These are phyloP conservation scores for Atkinsonella hypoxylon DNA, from an alignment of 2,329 filamentous ascomycete species.

Conservation along the genomic window DNA sequence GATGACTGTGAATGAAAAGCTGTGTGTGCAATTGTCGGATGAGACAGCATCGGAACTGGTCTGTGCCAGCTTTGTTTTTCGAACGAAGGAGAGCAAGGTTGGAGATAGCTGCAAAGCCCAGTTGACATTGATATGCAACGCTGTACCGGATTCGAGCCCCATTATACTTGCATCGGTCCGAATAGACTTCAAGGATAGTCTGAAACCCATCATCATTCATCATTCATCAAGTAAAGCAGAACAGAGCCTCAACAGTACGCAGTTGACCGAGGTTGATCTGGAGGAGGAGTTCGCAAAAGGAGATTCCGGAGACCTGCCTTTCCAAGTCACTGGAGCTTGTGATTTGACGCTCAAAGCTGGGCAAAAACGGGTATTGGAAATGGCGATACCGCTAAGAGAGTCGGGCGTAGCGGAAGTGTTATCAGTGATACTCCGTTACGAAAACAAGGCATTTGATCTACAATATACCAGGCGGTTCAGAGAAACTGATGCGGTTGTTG, in stretches of 20 bases:
- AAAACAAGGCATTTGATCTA: slow-evolving; percentile 54
- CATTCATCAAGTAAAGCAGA: slow-evolving; percentile 21
- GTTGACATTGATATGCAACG: slow-evolving; percentile 43
- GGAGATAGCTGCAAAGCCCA: slow-evolving; percentile 48
- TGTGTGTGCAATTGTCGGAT: slow-evolving; percentile 38
- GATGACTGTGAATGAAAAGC: slow-evolving; percentile 30
- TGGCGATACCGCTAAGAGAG: slow-evolving; percentile 66
- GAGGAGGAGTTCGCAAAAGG: slow-evolving; percentile 15
- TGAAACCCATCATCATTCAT: slow-evolving; percentile 41
- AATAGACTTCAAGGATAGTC: slow-evolving; percentile 44
- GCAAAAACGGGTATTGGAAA: slow-evolving; percentile 56
- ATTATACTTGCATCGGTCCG: slow-evolving; percentile 38
- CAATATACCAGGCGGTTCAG: slow-evolving; percentile 49
- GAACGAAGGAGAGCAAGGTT: slow-evolving; percentile 45
- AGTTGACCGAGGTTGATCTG: slow-evolving; percentile 15
- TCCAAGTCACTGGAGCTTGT: slow-evolving; percentile 38
- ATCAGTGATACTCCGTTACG: slow-evolving; percentile 50
- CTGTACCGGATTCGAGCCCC: slow-evolving; percentile 38
- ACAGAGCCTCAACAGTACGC: slow-evolving; percentile 7
- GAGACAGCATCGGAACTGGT: slow-evolving; percentile 41
- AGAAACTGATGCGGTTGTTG: slow-evolving; percentile 26
- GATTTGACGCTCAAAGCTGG: slow-evolving; percentile 57
- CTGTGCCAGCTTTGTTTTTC: slow-evolving; percentile 44
- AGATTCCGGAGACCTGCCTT: slow-evolving; percentile 16
- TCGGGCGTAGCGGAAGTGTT: slow-evolving; percentile 62